Base-by-base conservation (phyloP, 495 filamentous ascomycete genomes). In the Penicillium chermesinum region DNA sequence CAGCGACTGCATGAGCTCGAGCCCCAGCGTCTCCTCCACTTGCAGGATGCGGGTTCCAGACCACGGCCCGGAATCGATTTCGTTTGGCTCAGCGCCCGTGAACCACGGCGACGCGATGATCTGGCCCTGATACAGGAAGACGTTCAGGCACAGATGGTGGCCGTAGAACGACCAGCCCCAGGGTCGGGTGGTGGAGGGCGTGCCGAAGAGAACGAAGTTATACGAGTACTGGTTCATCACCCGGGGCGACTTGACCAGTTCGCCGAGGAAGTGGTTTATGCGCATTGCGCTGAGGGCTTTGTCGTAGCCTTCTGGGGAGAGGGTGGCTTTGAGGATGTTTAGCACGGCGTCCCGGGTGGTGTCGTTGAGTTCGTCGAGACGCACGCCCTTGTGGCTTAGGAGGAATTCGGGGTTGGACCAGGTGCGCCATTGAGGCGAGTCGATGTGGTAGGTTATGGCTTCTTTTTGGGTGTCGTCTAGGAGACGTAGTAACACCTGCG, bases 141-240 rank as follows among this genome's bases (percentile, higher is more conserved):
- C 69, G 59, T 80, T 80, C 17, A 89, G 67, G 45, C 83, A 87
- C 5, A 89, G 70, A 52, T 90, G 86, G 64, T 90, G 86, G 15
- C 86, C 86, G 70, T 85, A 90, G 63, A 88, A 83, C 0, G 78
- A 77, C 61, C 75, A 88, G 22, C 86, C 86, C 85, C 85, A 90
- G 6, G 84, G 79, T 8, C 61, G 34, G 9, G 61, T 53, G 3
- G 63, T 54, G 1, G 75, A 80, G 2, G 83, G 81, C 1, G 51
- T 54, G 15, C 72, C 70, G 62, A 86, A 85, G 54, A 88, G 65
- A 32, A 71, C 72, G 60, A 89, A 84, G 67, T 89, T 88, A 72
- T 89, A 90, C 37, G 78, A 83, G 66, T 79, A 73, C 59, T 86
- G 78, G 67, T 88, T 88, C 72, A 86, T 81, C 22, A 90, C 77